A percentile compares a stretch with the other conserved stretches of the same genome.
These are phyloP conservation scores for Arabidopsis arenosa DNA, from an alignment of 345 rosid species.

Conservation along the genomic window DNA sequence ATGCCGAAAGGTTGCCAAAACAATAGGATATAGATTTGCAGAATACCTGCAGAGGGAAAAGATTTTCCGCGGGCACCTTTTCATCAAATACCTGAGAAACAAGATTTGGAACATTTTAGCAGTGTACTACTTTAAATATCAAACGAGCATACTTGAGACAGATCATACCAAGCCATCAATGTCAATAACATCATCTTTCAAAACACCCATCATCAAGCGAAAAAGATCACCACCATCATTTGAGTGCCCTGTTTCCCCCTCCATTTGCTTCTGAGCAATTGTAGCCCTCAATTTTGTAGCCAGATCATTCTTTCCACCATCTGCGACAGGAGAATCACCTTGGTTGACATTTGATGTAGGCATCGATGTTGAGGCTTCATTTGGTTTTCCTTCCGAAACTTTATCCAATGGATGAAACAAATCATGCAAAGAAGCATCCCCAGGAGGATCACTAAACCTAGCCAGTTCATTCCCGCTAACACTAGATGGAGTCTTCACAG, in stretches of 20 bases:
- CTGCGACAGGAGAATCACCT: slow-evolving; percentile 56
- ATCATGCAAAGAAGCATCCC: slow-evolving; percentile 97
- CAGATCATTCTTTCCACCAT: slow-evolving; percentile 82
- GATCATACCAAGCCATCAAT: slow-evolving; percentile 91
- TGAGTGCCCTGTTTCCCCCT: slow-evolving; percentile 72
- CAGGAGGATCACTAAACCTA: slow-evolving; percentile 93
- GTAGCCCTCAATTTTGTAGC: slow-evolving; percentile 92
- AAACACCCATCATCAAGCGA: slow-evolving; percentile 83
- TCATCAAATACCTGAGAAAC: slow-evolving; percentile 80
- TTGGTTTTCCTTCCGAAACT: slow-evolving; percentile 54
- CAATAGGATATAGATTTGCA: slow-evolving; percentile 5
- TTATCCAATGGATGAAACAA: slow-evolving; percentile 86
- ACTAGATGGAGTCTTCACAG: slow-evolving; percentile 55
- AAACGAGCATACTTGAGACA: slow-evolving; percentile 20
- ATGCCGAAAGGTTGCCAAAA: neutral
- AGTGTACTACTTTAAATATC: slow-evolving; percentile 11
- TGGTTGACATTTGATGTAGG: slow-evolving; percentile 68
- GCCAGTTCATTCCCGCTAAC: slow-evolving; percentile 75
- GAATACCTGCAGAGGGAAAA: slow-evolving; percentile 90
- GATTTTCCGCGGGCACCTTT: slow-evolving; percentile 82
- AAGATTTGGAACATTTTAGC: slow-evolving; percentile 17
- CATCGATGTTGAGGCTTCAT: slow-evolving; percentile 86
- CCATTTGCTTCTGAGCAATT: slow-evolving; percentile 94
- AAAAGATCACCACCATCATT: slow-evolving; percentile 87
- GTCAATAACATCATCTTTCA: slow-evolving; percentile 92